phyloP scores from a whole-genome alignment of 176 grass and related monocot genomes.

The Hordeum marinum region DNA sequence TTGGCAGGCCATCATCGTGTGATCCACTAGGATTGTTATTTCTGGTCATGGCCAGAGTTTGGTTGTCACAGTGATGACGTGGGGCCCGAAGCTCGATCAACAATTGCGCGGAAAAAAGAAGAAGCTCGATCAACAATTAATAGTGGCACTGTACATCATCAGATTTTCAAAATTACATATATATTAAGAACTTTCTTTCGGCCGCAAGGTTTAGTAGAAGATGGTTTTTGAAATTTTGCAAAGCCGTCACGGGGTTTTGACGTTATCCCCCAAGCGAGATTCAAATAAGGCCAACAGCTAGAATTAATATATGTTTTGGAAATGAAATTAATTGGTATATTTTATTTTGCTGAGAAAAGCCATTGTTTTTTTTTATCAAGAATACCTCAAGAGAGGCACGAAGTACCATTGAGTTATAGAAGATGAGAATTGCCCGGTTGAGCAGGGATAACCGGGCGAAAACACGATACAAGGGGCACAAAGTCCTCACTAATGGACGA shows the following conservation, averaged over 20 bases:
- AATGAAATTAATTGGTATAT: too few species aligned
- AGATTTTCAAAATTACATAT: neutral
- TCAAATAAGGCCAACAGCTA: neutral
- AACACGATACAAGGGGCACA: too few species aligned
- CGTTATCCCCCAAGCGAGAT: neutral
- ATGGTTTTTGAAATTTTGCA: too few species aligned
- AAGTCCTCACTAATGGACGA: too few species aligned
- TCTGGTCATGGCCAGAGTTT: constrained; percentile 3
- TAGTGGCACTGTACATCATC: neutral
- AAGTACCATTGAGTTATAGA: too few species aligned
- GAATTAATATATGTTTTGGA: neutral
- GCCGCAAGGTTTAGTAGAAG: too few species aligned
- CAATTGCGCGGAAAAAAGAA: too few species aligned
- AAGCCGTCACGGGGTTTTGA: neutral
- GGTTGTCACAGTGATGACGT: constrained; percentile 12
- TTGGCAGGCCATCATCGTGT: constrained; percentile 6
- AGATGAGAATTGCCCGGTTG: too few species aligned
- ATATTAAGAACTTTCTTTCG: too few species aligned
- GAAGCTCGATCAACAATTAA: neutral
- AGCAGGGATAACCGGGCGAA: too few species aligned
- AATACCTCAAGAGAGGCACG: too few species aligned
- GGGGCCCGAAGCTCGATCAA: neutral
- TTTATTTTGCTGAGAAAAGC: neutral
- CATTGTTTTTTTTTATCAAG: too few species aligned
- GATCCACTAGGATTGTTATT: constrained; percentile 9